Base-by-base conservation (phyloP, 192 early-diverging fungal genomes). In the Coemansia sp. region DNA sequence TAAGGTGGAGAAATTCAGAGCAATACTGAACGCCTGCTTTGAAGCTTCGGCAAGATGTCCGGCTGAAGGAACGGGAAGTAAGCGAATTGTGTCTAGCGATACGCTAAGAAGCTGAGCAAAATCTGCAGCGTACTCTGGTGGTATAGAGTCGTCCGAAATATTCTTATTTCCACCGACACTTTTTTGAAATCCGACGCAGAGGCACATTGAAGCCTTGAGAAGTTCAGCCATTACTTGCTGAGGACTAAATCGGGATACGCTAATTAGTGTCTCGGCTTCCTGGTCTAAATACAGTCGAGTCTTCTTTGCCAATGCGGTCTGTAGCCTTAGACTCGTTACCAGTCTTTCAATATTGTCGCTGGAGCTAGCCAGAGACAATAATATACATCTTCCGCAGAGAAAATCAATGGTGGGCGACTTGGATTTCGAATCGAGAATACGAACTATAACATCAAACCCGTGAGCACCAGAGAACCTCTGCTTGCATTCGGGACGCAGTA, bases 161-260 rank as follows among this genome's bases (percentile, higher is more conserved):
- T 40, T 30, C 34, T n/a, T 8, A 14, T 18, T 45, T 25, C 34
- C 15, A 24, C 40, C 27, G 2, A 48, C 24, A 33, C 61, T 50
- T 22, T 56, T 59, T 49, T 63, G 52, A 34, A 55, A 60, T 34
- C 54, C 54, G 18, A 62, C 53, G 22, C 67, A 69, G 33, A 77
- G 33, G 37, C 59, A 59, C 67, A 77, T 60, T 39, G 64, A 67
- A 5, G 73, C 73, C 25, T 77, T 77, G 21, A 77, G 45, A 1
- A 70, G 47, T 57, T 77, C 73, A 23, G 48, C 57, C 30, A 70
- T 55, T 30, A 70, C 66, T 22, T 70, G 67, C 5, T 60, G 52
- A 0, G 62, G 64, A 15, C 56, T 57, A 48, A 77, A 77, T 9
- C 64, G 44, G 1, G 47, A 5, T 14, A 5, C 24, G 0, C 30